Conservation (phyloP, 768 basidiomycete species). For the Coprinellus aureogranulatus region DNA sequence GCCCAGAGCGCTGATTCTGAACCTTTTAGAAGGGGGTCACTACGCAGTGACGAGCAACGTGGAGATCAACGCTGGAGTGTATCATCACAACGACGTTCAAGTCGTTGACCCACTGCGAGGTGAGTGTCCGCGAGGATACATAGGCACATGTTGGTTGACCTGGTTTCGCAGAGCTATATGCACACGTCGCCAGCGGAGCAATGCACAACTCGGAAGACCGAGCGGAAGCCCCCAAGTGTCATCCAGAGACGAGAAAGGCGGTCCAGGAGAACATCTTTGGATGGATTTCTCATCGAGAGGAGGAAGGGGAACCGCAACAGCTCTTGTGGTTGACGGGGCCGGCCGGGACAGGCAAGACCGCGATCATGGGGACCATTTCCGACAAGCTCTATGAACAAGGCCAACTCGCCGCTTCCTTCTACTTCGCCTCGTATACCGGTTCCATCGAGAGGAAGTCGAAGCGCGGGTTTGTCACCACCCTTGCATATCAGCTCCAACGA, state of each 20-base stretch:
- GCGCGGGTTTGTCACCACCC: not conserved
- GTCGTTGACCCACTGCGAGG: too few species aligned
- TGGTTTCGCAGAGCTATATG: too few species aligned
- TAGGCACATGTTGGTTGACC: too few species aligned
- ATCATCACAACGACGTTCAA: too few species aligned
- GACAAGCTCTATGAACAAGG: not conserved
- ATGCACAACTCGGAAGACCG: not conserved
- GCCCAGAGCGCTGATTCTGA: too few species aligned
- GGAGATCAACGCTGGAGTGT: too few species aligned
- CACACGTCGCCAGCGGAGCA: not conserved
- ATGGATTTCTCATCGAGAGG: not conserved
- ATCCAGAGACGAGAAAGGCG: not conserved
- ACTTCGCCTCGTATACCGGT: not conserved
- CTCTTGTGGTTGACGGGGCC: slow-evolving; percentile 5
- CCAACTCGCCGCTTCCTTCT: slow-evolving; percentile 1
- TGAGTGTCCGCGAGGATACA: too few species aligned
- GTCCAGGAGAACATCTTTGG: not conserved
- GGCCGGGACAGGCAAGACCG: slow-evolving; percentile 5
- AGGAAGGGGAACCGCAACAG: not conserved
- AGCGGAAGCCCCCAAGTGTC: slow-evolving; percentile 1
- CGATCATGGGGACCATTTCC: not conserved
- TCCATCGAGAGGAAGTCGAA: not conserved
- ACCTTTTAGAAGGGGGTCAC: too few species aligned
- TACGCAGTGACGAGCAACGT: too few species aligned
- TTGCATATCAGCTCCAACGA: slow-evolving; percentile 3